Base-by-base conservation (phyloP, 495 filamentous ascomycete genomes). In the Bacidia rubella region DNA sequence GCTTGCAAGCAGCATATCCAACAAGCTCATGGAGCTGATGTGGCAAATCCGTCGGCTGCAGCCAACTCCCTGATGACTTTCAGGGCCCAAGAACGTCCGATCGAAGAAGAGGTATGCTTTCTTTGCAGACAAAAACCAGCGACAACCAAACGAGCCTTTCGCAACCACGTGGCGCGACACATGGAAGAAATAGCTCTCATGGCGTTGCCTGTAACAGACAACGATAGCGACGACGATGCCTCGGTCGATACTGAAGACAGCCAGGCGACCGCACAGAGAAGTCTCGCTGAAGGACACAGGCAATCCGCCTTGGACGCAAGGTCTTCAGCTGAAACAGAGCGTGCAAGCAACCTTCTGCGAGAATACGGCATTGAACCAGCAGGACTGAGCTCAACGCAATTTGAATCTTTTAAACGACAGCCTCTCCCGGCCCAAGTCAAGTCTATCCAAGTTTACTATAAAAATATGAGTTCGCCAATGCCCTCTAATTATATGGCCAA, bases 141-240 rank as follows among this genome's bases (percentile, higher is more conserved):
- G 1, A 52, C 25, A 40, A 23, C 46, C 12, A 51, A 48, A n/a
- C 26, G 52, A 43, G 52, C 25, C 38, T 60, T 56, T n/a, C 27
- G 47, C 1, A 60, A 40, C 27, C 58, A 60, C 46, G 48, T 59
- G 2, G 35, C 52, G 3, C 21, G 41, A 38, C 58, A 60, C 21
- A 60, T 60, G 58, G 58, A 60, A 29, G 52, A 60, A 24, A 56
- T 60, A 11, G 58, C 58, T 11, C 38, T 60, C 7, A 49, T 53
- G 21, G 51, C 51, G 3, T 43, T 60, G 11, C 58, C 58, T 3
- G 25, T 21, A 11, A 29, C 40, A 3, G 23, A 17, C 3, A 40
- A 41, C 2, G 56, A 52, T 12, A 52, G 58, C 38, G 35, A 48
- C 7, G 56, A 60, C n/a, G 23, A 23, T 25, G 27, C 11, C 21